phyloP scores from a whole-genome alignment of 1,139 yeast genomes.

The Entelexis sorbosivorans region DNA sequence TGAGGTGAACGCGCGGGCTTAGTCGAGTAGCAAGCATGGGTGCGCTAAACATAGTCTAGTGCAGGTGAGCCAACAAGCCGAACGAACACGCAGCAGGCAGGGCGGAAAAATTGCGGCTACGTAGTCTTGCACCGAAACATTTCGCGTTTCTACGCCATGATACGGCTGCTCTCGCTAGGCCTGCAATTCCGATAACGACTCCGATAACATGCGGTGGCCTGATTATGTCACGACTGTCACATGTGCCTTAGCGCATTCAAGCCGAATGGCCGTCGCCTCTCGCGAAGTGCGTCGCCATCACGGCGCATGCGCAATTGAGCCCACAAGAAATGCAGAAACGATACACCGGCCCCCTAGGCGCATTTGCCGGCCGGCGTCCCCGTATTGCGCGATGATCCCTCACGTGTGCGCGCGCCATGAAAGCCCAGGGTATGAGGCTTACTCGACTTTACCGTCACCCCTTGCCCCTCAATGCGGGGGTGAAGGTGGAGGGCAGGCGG shows the following conservation, averaged over 20 bases:
- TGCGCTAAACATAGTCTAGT: too few species aligned
- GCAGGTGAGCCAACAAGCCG: too few species aligned
- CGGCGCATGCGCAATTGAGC: background rate
- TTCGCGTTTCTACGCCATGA: too few species aligned
- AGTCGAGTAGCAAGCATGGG: too few species aligned
- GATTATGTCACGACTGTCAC: background rate
- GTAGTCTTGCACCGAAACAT: too few species aligned
- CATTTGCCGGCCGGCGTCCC: background rate
- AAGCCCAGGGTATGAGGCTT: conserved; percentile 29
- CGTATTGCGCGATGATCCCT: background rate
- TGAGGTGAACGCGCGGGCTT: too few species aligned
- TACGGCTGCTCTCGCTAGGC: background rate
- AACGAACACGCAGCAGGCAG: too few species aligned
- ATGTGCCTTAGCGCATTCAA: background rate
- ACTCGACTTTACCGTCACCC: background rate
- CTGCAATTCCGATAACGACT: background rate
- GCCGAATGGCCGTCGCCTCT: background rate
- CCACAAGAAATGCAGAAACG: too few species aligned
- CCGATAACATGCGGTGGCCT: background rate
- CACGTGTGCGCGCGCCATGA: background rate
- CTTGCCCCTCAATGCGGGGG: conserved; percentile 2
- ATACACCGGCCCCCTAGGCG: too few species aligned
- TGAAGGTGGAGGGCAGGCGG: conserved; percentile 1
- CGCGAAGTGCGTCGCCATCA: too few species aligned
- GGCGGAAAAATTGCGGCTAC: too few species aligned